These are phyloP conservation scores for Pelargonium myrrhifolium DNA, from an alignment of 441 rosid species.

Conservation along the genomic window DNA sequence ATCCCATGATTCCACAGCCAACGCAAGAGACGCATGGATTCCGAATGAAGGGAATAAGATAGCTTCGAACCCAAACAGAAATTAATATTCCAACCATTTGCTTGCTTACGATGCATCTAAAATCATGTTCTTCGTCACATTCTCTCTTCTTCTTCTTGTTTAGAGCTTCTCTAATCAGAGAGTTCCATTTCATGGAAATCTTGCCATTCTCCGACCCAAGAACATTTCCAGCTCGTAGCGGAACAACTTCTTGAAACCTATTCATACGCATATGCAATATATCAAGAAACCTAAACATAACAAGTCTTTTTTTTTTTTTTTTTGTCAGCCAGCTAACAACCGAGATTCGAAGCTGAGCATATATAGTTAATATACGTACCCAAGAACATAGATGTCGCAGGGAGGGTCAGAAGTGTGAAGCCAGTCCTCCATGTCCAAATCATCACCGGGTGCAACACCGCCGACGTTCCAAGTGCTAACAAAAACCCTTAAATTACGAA, in stretches of 20 bases:
- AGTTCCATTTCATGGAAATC: conserved; percentile 57
- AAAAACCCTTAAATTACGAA: conserved; percentile 35
- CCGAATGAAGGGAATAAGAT: conserved; percentile 40
- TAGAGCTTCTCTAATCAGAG: conserved; percentile 37
- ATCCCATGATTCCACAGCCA: conserved; percentile 82
- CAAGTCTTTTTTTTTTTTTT: too few relatives aligned
- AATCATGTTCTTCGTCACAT: conserved; percentile 10
- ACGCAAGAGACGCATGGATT: conserved; percentile 62
- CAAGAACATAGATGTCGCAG: conserved; percentile 67
- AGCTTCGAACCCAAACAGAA: conserved; percentile 60
- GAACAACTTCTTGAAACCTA: conserved; percentile 86
- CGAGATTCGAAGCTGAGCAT: too few relatives aligned
- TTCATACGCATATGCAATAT: neutral
- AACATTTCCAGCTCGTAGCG: conserved; percentile 60
- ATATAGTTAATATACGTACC: conserved; percentile 30
- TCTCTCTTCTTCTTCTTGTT: conserved; percentile 26
- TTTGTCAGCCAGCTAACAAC: too few relatives aligned
- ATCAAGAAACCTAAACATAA: neutral
- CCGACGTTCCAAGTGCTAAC: conserved; percentile 87
- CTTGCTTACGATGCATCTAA: conserved; percentile 44
- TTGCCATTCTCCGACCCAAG: conserved; percentile 53
- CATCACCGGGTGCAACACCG: conserved; percentile 51
- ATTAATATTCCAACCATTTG: conserved; percentile 83
- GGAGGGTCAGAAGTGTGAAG: conserved; percentile 29
- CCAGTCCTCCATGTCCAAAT: conserved; percentile 52